A percentile compares a stretch with the other conserved stretches of the same genome.
These are phyloP conservation scores for Stephania cephalantha DNA, from an alignment of 164 flowering plant species.

Conservation along the genomic window DNA sequence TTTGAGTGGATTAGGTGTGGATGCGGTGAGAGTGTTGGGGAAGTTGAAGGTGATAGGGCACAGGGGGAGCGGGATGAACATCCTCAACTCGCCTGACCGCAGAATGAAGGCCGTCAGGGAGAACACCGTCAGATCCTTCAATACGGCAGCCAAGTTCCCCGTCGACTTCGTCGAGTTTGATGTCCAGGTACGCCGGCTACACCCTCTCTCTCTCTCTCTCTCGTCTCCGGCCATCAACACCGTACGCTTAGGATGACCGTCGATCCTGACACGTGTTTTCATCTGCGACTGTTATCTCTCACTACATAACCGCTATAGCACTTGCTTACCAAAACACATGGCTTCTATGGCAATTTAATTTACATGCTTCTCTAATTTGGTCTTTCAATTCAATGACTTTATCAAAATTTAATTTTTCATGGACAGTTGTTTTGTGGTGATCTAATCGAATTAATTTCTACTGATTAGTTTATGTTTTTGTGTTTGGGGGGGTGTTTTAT, in stretches of 20 bases:
- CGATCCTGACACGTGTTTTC: background rate
- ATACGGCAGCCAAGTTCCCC: slow-evolving; percentile 44
- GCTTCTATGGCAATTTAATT: too few relatives aligned
- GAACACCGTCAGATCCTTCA: slow-evolving; percentile 69
- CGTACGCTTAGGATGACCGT: too few relatives aligned
- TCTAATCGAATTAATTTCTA: background rate
- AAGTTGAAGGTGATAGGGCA: slow-evolving; percentile 75
- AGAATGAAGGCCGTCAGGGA: slow-evolving; percentile 69
- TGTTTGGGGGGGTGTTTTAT: slow-evolving; percentile 5
- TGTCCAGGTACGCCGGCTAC: slow-evolving; percentile 55
- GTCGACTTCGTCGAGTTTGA: slow-evolving; percentile 80
- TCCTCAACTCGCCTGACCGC: slow-evolving; percentile 45
- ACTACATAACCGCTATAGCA: too few relatives aligned
- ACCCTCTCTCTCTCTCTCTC: too few relatives aligned
- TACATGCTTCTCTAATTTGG: too few relatives aligned
- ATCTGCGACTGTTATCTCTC: too few relatives aligned
- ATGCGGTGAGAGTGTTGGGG: slow-evolving; percentile 9
- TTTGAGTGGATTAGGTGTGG: slow-evolving; percentile 15
- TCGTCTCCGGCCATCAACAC: too few relatives aligned
- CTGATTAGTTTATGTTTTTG: slow-evolving; percentile 10
- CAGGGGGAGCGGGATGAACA: slow-evolving; percentile 85
- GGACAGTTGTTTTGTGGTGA: too few relatives aligned
- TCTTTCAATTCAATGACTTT: too few relatives aligned
- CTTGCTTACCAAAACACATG: too few relatives aligned
- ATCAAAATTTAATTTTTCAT: too few relatives aligned